Percentiles rank a stretch among this genome's conserved stretches.
phyloP scores from a whole-genome alignment of 1,284 basidiomycete genomes.

The Sanghuangporus weigelae region DNA sequence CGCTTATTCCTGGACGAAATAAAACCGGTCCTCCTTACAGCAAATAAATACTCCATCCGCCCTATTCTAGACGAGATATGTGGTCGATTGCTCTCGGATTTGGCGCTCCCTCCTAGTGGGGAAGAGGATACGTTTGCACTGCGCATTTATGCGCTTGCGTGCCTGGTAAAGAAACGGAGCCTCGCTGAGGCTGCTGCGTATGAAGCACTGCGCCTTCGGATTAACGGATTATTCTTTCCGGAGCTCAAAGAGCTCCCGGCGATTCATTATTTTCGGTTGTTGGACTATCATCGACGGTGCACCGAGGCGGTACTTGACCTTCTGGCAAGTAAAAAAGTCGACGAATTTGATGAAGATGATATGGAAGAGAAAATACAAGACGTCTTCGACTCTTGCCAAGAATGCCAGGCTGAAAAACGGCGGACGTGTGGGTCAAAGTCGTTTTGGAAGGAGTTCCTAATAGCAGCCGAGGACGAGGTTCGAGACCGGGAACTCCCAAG shows the following conservation, averaged over 20 bases:
- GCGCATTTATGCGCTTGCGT: conserved; percentile 8
- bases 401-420: no score
- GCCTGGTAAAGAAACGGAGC: neutral
- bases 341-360: neutral
- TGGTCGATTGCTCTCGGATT: conserved; percentile 36
- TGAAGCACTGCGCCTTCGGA: neutral
- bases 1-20: neutral
- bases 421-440: no score
- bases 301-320: neutral
- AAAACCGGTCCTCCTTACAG: conserved; percentile 27
- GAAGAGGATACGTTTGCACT: conserved; percentile 18
- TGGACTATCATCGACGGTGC: conserved; percentile 3
- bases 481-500: neutral
- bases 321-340: neutral
- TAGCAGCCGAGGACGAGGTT: neutral
- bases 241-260: neutral
- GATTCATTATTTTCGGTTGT: conserved; percentile 2
- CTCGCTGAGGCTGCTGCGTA: conserved; percentile 3
- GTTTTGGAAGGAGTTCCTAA: neutral
- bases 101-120: conserved; percentile 21
- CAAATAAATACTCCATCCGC: conserved; percentile 35
- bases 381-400: no score
- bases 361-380: neutral
- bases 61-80: conserved; percentile 35
- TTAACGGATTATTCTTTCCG: neutral